Conservation (phyloP, 306 rosid species). For the Pterocarpus macrocarpus region DNA sequence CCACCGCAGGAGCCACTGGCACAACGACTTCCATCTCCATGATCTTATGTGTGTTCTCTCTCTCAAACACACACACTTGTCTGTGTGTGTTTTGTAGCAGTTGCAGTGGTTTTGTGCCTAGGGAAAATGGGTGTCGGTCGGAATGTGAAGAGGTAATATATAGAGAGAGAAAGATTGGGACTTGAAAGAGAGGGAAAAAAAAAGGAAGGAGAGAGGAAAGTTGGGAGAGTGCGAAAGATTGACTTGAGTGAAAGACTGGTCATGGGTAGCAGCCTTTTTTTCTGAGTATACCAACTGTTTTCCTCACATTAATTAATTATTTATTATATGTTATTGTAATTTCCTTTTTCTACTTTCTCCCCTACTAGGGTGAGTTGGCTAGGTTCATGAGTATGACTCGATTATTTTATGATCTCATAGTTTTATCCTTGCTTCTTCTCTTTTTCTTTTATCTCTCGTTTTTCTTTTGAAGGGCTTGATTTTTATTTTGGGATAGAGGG, state of each 20-base stretch:
- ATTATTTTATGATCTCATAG: not conserved
- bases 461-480: not conserved
- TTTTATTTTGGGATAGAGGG: not conserved
- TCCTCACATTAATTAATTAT: conserved; percentile 19
- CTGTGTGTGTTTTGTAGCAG: not conserved
- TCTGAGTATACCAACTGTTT: conserved; percentile 21
- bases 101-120: not conserved
- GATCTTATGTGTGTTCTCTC: not conserved
- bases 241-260: conserved; percentile 35
- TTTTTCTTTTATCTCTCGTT: not conserved
- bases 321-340: not conserved
- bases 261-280: conserved; percentile 48
- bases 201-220: conserved; percentile 31
- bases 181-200: not conserved
- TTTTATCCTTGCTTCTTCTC: not conserved
- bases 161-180: conserved; percentile 1
- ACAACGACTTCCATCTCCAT: conserved; percentile 55
- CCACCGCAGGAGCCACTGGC: conserved; percentile 48
- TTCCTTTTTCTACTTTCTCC: not conserved
- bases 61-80: too few relatives aligned
- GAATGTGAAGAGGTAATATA: conserved; percentile 44
- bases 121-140: conserved; percentile 43
- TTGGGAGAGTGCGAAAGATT: conserved; percentile 31
- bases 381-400: not conserved
- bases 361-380: not conserved